These are phyloP conservation scores for Aspergillus avenaceus DNA, from an alignment of 495 filamentous ascomycete genomes.

Conservation along the genomic window DNA sequence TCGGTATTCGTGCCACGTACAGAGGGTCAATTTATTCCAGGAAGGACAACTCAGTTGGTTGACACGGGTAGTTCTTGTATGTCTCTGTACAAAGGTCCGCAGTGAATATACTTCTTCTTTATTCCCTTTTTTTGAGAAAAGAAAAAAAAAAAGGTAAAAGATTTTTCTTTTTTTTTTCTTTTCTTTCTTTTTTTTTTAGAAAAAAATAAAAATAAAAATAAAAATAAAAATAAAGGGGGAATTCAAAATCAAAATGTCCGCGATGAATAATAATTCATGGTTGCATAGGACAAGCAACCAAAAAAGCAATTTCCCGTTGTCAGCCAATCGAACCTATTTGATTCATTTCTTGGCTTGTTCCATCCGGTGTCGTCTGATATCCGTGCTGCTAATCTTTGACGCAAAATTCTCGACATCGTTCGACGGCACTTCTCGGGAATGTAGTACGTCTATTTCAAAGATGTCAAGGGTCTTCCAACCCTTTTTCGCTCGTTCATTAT, in stretches of 20 bases:
- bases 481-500: constrained; percentile 69
- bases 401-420: constrained; percentile 54
- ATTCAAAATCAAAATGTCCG: neutral
- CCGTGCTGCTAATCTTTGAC: constrained; percentile 87
- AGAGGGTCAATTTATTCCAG: neutral
- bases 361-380: constrained; percentile 52
- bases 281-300: neutral
- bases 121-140: no score
- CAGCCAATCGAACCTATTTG: constrained; percentile 1
- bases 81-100: neutral
- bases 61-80: neutral
- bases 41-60: neutral
- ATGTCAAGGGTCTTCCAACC: constrained; percentile 74
- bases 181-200: no score
- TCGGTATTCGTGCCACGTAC: neutral
- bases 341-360: constrained; percentile 32
- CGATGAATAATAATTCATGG: neutral
- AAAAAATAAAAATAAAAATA: no score
- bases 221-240: no score
- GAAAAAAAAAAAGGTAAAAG: no score
- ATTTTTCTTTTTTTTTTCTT: no score
- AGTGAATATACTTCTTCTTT: no score
- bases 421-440: constrained; percentile 57
- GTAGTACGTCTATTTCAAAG: constrained; percentile 89
- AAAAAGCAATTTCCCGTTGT: neutral